phyloP scores from a whole-genome alignment of 495 filamentous ascomycete genomes.

The Staphylotrichum longicolle region DNA sequence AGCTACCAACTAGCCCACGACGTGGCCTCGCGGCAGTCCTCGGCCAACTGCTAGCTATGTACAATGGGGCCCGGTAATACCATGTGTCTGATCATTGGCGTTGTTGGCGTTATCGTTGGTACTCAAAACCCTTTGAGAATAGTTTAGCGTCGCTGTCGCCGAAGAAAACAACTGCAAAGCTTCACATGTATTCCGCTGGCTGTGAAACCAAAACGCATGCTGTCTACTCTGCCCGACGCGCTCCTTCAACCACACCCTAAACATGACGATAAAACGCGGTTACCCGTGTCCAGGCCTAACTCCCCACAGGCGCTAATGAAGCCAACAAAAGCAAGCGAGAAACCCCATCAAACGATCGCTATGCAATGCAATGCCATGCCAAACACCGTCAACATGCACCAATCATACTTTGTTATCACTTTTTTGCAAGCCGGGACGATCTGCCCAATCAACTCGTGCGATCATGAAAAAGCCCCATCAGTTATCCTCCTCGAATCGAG shows the following conservation, averaged over 20 bases:
- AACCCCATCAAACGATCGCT: conserved; percentile 4
- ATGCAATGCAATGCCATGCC: background rate
- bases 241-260: background rate
- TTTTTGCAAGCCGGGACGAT: background rate
- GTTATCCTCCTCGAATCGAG: conserved; percentile 34
- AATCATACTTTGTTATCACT: background rate
- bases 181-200: background rate
- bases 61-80: no score
- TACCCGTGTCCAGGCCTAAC: background rate
- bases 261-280: background rate
- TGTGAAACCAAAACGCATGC: background rate
- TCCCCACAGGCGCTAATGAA: background rate
- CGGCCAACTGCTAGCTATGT: no score
- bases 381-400: background rate
- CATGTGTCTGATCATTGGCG: no score
- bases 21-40: no score
- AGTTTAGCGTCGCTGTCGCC: no score
- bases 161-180: no score
- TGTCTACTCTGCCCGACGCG: background rate
- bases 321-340: background rate
- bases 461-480: background rate
- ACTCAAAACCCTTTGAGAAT: no score
- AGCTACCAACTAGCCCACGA: no score
- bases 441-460: background rate
- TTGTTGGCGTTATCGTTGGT: no score